Conservation (phyloP, 257 asterid genomes). For the Anisodus acutangulus region DNA sequence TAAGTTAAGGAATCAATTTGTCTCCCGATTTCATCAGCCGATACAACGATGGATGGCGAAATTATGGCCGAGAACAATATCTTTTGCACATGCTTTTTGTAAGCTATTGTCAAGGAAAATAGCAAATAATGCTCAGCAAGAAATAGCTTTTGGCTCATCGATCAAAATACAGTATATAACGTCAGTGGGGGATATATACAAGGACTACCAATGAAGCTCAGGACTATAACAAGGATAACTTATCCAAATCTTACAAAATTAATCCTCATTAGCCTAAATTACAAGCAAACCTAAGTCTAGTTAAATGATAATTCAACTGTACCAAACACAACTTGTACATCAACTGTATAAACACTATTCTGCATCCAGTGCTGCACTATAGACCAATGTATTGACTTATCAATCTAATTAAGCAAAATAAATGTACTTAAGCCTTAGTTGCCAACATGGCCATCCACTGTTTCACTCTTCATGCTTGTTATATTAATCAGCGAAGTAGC, state of each 20-base stretch:
- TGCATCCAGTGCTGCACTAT: not conserved
- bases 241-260: not conserved
- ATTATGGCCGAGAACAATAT: not conserved
- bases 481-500: not conserved
- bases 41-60: too few relatives aligned
- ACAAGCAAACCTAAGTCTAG: not conserved
- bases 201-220: not conserved
- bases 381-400: not conserved
- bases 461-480: not conserved
- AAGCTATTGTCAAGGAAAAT: not conserved
- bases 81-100: not conserved
- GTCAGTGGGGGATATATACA: not conserved
- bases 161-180: not conserved
- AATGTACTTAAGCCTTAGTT: not conserved
- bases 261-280: not conserved
- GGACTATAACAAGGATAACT: not conserved
- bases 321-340: not conserved
- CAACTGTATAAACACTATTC: not conserved
- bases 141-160: not conserved
- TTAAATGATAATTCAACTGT: not conserved
- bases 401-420: slow-evolving; percentile 5
- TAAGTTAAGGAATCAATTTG: too few relatives aligned
- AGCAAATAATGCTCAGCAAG: not conserved
- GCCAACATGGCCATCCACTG: not conserved
- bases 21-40: too few relatives aligned